Conservation (phyloP, 352 stramenopile genomes). For the Plasmopara viticola region DNA sequence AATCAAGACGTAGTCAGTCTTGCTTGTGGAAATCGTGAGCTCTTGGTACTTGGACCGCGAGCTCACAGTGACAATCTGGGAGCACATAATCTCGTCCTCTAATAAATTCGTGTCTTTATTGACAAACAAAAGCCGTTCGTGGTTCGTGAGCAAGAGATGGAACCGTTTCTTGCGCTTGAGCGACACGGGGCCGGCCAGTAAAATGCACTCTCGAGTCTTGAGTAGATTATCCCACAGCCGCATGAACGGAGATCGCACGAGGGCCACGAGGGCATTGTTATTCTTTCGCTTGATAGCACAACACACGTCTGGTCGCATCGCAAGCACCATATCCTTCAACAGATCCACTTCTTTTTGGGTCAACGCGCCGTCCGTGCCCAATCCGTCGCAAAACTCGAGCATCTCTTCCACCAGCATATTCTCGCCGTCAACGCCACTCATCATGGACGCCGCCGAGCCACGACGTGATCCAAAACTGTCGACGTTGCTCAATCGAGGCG, state of each 20-base stretch:
- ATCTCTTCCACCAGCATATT: slow-evolving; percentile 75
- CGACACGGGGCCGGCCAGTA: slow-evolving; percentile 72
- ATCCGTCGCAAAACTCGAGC: slow-evolving; percentile 76
- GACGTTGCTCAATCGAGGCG: slow-evolving; percentile 34
- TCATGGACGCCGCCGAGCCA: slow-evolving; percentile 35
- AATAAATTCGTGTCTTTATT: slow-evolving; percentile 87
- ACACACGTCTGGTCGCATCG: slow-evolving; percentile 69
- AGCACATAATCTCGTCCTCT: slow-evolving; percentile 86
- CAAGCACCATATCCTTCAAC: slow-evolving; percentile 72
- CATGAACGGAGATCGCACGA: slow-evolving; percentile 79
- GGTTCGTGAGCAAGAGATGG: slow-evolving; percentile 76
- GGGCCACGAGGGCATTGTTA: slow-evolving; percentile 73
- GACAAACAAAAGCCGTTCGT: slow-evolving; percentile 81
- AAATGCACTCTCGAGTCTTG: slow-evolving; percentile 77
- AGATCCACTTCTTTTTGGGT: slow-evolving; percentile 61
- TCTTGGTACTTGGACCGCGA: slow-evolving; percentile 73
- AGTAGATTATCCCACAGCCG: slow-evolving; percentile 76
- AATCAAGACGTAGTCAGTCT: slow-evolving; percentile 72
- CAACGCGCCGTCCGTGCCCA: slow-evolving; percentile 46
- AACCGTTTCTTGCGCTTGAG: slow-evolving; percentile 83
- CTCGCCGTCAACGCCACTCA: slow-evolving; percentile 50
- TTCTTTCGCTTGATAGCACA: slow-evolving; percentile 75
- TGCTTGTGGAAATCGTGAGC: slow-evolving; percentile 62
- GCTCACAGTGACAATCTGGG: slow-evolving; percentile 82
- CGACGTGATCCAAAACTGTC: slow-evolving; percentile 32